Conservation (phyloP, 345 rosid genomes). For the Hibiscus trionum region DNA sequence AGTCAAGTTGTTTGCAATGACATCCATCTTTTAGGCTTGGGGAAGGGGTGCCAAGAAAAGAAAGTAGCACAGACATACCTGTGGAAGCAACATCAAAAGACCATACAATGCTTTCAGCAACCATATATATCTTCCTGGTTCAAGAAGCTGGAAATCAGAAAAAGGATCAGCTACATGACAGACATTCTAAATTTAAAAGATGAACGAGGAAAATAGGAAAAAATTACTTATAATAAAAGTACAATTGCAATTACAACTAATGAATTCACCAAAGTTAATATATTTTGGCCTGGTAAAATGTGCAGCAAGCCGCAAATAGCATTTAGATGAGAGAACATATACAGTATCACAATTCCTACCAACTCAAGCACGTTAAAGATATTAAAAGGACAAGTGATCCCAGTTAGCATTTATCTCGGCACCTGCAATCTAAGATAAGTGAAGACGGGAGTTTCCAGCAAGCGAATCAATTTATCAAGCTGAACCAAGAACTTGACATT, state of each 20-base stretch:
- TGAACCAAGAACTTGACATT: conserved; percentile 91
- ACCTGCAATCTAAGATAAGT: conserved; percentile 99
- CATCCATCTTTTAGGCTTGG: not conserved
- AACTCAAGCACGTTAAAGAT: not conserved
- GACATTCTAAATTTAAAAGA: not conserved
- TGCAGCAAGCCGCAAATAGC: not conserved
- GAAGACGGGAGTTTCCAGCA: conserved; percentile 92
- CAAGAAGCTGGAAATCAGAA: conserved; percentile 67
- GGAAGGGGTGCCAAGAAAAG: not conserved
- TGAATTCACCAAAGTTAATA: not conserved
- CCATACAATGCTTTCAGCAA: conserved; percentile 88
- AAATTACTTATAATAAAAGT: not conserved
- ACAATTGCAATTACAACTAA: not conserved
- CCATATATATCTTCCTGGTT: conserved; percentile 85
- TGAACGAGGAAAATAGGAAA: not conserved
- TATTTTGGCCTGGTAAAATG: not conserved
- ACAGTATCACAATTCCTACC: not conserved
- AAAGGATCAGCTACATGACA: conserved; percentile 1
- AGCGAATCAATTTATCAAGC: conserved; percentile 93
- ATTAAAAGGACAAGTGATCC: not conserved
- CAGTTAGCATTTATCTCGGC: conserved; percentile 11
- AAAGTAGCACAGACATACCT: conserved; percentile 40
- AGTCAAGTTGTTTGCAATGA: not conserved
- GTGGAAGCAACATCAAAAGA: conserved; percentile 97
- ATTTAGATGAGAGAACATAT: not conserved